Base-by-base conservation (phyloP, 1,284 basidiomycete species). In the Ceratobasidium sp. region DNA sequence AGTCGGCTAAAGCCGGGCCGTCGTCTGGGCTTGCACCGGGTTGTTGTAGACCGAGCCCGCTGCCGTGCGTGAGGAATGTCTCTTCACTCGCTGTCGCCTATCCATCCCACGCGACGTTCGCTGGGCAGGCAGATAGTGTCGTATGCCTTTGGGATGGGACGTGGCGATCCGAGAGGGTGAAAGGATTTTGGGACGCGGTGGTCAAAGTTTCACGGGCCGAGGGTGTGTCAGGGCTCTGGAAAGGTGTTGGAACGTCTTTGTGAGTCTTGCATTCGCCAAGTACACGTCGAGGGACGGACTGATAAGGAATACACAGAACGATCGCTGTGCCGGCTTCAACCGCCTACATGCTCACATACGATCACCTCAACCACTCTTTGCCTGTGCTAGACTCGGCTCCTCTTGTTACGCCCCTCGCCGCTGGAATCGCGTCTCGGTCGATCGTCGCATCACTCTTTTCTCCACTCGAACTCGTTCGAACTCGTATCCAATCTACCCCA, bases 321-420 rank as follows among this genome's bases (percentile, higher is more conserved):
- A 97, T 99, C 80, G 92, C 93, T 26, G 93, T 99, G 8, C 97
- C 97, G 0, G 92, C 96, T 0, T 89, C 96, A 60, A 95, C 96
- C 58, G 87, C 90, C 43, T 99, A 99, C 82, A 99, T 99, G 90
- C 85, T 98, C 60, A 95, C 94, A 32, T 99, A 99, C 80, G 97
- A 98, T 81, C 89, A 92, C 79, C 88, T 98, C 23, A 84, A 95
- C 14, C 86, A 88, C 71, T 83, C 86, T 18, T 73, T 91, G 36
- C 81, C 61, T 72, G 16, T 76, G 30, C 55, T 79, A 74, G 75
- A 69, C 39, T 34, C 53, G 41, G 65, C 85, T 8, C 82, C 85
- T 75, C 81, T 89, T 0, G 76, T 90, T 10, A 87, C 91, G 0
- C 96, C 97, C 0, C 85, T 99, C 2, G 79, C 89, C 2, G 91